Percentiles rank a stretch among this genome's conserved stretches.
Conservation (phyloP, 306 rosid genomes). For the Vigna trinervia region DNA sequence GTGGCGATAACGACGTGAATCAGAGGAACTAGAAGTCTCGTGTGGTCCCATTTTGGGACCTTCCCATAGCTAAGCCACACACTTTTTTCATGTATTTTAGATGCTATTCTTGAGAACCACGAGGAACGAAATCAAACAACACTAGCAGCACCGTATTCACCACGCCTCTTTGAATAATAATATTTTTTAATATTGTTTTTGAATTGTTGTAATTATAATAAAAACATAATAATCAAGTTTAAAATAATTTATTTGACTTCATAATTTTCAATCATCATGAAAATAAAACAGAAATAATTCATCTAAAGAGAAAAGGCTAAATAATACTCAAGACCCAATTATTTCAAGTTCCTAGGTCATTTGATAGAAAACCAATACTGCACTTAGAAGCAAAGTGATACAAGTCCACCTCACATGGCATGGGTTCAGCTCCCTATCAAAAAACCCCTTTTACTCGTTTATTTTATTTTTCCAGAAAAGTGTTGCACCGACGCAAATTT, state of each 20-base stretch:
- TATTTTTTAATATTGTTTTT: neutral
- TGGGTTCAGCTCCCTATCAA: neutral
- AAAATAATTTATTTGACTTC: neutral
- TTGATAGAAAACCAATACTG: neutral
- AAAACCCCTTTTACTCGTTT: neutral
- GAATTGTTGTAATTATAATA: neutral
- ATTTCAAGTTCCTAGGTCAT: constrained; percentile 1
- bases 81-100: constrained; percentile 25
- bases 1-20: neutral
- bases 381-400: neutral
- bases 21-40: constrained; percentile 1
- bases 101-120: constrained; percentile 7
- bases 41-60: constrained; percentile 5
- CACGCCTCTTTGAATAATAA: constrained; percentile 6
- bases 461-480: constrained; percentile 1
- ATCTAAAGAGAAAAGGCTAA: neutral
- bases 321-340: constrained; percentile 1
- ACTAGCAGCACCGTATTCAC: neutral
- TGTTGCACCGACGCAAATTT: neutral
- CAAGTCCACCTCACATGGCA: neutral
- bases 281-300: neutral
- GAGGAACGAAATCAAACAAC: neutral
- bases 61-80: constrained; percentile 35
- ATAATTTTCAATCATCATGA: neutral
- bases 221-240: neutral